phyloP scores from a whole-genome alignment of 164 flowering plant species.

The Cinnamomum chago region DNA sequence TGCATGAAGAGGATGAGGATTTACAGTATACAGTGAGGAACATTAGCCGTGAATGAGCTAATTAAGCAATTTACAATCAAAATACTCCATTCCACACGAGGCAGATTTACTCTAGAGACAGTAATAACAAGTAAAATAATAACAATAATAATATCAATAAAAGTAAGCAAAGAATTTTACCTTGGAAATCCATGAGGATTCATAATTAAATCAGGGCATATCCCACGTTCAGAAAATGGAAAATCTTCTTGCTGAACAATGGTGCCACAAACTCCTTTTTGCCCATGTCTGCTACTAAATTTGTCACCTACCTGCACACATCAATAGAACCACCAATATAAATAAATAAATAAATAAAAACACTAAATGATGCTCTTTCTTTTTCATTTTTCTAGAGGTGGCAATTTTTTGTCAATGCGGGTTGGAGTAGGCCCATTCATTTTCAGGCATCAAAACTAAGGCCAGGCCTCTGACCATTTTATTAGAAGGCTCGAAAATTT shows the following conservation, averaged over 20 bases:
- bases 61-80: too few relatives aligned
- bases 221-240: conserved; percentile 92
- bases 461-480: not conserved
- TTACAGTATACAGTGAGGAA: too few relatives aligned
- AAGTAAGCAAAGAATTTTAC: conserved; percentile 23
- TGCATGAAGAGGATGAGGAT: too few relatives aligned
- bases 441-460: not conserved
- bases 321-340: not conserved
- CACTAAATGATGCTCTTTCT: not conserved
- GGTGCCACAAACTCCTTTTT: conserved; percentile 97
- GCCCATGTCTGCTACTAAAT: conserved; percentile 99
- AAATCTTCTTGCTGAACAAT: conserved; percentile 93
- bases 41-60: too few relatives aligned
- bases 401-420: not conserved
- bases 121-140: too few relatives aligned
- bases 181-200: conserved; percentile 99
- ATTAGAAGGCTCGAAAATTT: too few relatives aligned
- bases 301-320: conserved; percentile 79
- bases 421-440: not conserved
- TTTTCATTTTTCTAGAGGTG: not conserved
- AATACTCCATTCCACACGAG: too few relatives aligned
- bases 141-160: not conserved
- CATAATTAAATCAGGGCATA: conserved; percentile 97
- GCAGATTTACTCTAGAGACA: too few relatives aligned
- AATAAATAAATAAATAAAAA: not conserved